Base-by-base conservation (phyloP, 805 yeast genomes). In the Nakazawaea ambrosiae region DNA sequence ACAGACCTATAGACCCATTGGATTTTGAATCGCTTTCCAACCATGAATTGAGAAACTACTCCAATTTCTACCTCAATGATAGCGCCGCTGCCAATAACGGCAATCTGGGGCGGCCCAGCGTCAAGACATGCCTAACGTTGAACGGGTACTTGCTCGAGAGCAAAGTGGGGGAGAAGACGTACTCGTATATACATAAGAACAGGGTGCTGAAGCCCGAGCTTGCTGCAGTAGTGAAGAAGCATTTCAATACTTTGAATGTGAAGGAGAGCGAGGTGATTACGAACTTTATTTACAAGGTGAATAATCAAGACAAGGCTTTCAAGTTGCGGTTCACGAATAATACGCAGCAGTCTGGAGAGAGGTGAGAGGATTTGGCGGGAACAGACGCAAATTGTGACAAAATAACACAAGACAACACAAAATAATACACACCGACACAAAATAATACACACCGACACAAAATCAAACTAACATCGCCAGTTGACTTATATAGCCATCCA, bases 191-290 rank as follows among this genome's bases (percentile, higher is more conserved):
- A 41, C 45, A 54, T 27, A 54, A 54, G 16, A 65, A 65, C 33
- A 58, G 85, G 32, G 65, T 79, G 7, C 51, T 77, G 33, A 82
- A 79, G 54, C 61, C 61, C 3, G 84, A 78, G 44, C 66, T 81
- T 23, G 81, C 86, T 0, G 57, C 55, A 2, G 69, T 68, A 19
- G 77, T 79, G 19, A 80, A 76, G 57, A 72, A 70, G 39, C 97
- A 90, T 57, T 86, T 89, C 48, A 49, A 68, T 45, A 64, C 55
- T 36, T 43, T 64, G 19, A 68, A 73, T 10, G 76, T 78, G 3
- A 78, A 84, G 48, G 98, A 90, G 52, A 77, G 81, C 41, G 97
- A 90, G 49, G 77, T 83, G 23, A 78, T 90, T 27, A 86, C 96
- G 26, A 88, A 84, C 50, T 92, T 90, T 54, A 66, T 92, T 39